Evolutionary conservation across 1,284 basidiomycete genomes (phyloP).

Genomic region (Meira miltonrushii): DNA sequence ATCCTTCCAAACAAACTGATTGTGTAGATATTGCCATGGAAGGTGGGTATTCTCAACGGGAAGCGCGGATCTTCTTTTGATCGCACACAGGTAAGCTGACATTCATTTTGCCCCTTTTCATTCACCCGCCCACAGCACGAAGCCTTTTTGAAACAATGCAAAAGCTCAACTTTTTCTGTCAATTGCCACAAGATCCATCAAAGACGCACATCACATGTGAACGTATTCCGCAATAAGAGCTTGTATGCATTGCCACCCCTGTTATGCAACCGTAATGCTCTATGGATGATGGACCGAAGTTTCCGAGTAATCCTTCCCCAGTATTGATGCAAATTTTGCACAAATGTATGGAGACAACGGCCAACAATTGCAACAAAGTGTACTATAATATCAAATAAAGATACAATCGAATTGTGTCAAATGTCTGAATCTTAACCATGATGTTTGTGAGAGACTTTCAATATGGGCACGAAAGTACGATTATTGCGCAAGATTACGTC

Average conservation of each 20-base stretch:
- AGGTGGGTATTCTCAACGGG: slow-evolving; percentile 7
- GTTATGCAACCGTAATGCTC: no score
- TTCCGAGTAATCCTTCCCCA: no score
- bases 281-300: no score
- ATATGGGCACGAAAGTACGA: no score
- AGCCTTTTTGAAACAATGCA: not conserved
- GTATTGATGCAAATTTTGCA: not conserved
- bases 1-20: not conserved
- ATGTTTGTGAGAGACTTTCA: no score
- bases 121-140: not conserved
- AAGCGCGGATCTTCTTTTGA: slow-evolving; percentile 9
- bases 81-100: slow-evolving; percentile 4
- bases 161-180: slow-evolving; percentile 15
- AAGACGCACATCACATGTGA: slow-evolving; percentile 18
- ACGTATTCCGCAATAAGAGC: slow-evolving; percentile 13
- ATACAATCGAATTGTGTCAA: no score
- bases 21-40: slow-evolving; percentile 14
- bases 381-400: no score
- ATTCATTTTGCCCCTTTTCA: not conserved
- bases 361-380: no score
- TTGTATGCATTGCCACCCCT: no score
- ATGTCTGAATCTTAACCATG: no score
- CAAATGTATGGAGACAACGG: no score
- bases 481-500: no score
- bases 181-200: slow-evolving; percentile 16